Evolutionary conservation across 2,329 filamentous ascomycete genomes (phyloP).

Genomic region (Nannizzia gypsea): DNA sequence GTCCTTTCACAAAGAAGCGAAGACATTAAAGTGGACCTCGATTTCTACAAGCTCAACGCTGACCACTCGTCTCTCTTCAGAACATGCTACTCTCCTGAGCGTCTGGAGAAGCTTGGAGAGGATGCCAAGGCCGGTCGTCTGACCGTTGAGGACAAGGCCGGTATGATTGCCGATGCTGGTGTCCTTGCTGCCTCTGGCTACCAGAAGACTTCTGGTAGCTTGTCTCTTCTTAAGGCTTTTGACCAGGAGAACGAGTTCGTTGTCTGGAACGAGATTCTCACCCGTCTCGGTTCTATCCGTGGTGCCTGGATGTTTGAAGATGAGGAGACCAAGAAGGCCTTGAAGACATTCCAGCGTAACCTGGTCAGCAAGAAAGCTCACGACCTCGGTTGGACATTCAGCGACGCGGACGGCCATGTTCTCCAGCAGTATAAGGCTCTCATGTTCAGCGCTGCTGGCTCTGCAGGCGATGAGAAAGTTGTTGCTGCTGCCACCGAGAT

Average conservation of each 20-base stretch:
- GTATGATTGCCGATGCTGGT: constrained; percentile 88
- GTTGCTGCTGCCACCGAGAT: constrained; percentile 75
- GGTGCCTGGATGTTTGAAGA: constrained; percentile 85
- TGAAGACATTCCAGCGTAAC: constrained; percentile 72
- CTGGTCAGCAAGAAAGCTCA: constrained; percentile 71
- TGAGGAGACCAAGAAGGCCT: constrained; percentile 53
- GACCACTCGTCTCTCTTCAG: constrained; percentile 89
- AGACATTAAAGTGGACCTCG: constrained; percentile 63
- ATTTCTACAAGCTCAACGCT: constrained; percentile 95
- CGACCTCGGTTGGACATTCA: constrained; percentile 78
- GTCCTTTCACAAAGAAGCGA: constrained; percentile 62
- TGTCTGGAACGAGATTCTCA: constrained; percentile 86
- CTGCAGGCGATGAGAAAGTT: constrained; percentile 66
- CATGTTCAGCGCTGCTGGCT: constrained; percentile 73
- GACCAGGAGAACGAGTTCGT: constrained; percentile 73
- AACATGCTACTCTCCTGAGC: constrained; percentile 72
- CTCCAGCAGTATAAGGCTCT: constrained; percentile 90
- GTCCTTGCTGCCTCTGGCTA: constrained; percentile 82
- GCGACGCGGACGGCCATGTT: constrained; percentile 72
- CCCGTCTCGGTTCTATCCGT: constrained; percentile 65
- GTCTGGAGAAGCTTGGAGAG: constrained; percentile 74
- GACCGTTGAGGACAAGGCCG: constrained; percentile 79
- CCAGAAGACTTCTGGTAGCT: constrained; percentile 79
- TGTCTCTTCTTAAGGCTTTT: constrained; percentile 77
- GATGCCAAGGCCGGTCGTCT: constrained; percentile 71